A percentile compares a stretch with the other conserved stretches of the same genome.
Evolutionary conservation across 768 basidiomycete species (phyloP).

Genomic region (Hysterangium stoloniferum): DNA sequence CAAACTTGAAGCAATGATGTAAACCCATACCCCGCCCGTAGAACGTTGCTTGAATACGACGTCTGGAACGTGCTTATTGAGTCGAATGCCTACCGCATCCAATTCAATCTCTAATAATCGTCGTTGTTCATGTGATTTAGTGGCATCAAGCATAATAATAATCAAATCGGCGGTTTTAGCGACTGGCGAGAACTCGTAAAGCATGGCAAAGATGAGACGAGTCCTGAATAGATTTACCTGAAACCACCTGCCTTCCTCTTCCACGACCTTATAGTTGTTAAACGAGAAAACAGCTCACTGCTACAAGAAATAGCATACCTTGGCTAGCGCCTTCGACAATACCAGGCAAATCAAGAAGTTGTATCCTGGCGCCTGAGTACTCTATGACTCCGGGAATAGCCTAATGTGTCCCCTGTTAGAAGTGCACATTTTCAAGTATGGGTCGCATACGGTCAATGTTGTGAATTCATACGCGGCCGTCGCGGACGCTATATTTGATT

Average conservation of each 20-base stretch:
- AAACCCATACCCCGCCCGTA: conserved; percentile 89
- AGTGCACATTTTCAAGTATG: not conserved
- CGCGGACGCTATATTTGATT: conserved; percentile 66
- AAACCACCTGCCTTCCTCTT: conserved; percentile 92
- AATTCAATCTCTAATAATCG: conserved; percentile 84
- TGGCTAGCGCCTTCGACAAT: conserved; percentile 92
- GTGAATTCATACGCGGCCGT: conserved; percentile 95
- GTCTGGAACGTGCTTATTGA: conserved; percentile 88
- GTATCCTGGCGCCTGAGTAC: conserved; percentile 89
- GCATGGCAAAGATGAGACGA: not conserved
- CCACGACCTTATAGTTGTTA: conserved; percentile 52
- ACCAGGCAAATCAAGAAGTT: conserved; percentile 91
- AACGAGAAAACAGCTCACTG: not conserved
- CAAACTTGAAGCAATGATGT: too few species aligned
- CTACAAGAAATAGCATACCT: conserved; percentile 28
- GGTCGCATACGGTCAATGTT: conserved; percentile 63
- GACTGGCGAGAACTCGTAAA: conserved; percentile 30
- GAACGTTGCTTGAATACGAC: conserved; percentile 92
- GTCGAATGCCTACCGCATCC: conserved; percentile 91
- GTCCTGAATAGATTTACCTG: conserved; percentile 39
- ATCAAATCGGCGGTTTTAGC: conserved; percentile 93
- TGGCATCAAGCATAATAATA: conserved; percentile 87
- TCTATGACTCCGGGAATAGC: conserved; percentile 98
- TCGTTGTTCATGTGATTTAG: conserved; percentile 88
- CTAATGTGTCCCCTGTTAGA: conserved; percentile 26